A percentile compares a stretch with the other conserved stretches of the same genome.
These are phyloP conservation scores for Fusarium abutilonis DNA, from an alignment of 2,329 filamentous ascomycete species.

Conservation along the genomic window DNA sequence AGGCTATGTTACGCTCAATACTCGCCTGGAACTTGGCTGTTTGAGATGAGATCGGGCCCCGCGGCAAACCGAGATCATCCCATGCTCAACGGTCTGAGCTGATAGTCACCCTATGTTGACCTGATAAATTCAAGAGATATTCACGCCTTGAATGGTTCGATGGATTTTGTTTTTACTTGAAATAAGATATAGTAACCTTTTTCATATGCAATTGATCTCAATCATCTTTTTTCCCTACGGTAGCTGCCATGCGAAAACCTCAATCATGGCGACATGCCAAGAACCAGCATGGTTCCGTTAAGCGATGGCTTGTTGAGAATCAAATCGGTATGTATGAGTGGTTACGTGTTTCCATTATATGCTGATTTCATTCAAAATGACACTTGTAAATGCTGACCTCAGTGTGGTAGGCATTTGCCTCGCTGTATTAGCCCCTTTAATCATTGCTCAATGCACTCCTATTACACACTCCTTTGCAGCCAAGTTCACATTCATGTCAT, in stretches of 20 bases:
- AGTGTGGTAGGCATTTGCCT: constrained; percentile 74
- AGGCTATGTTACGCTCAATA: background rate
- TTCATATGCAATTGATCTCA: no score
- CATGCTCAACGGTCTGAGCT: background rate
- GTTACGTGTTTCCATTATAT: no score
- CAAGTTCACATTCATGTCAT: constrained; percentile 88
- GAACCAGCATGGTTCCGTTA: background rate
- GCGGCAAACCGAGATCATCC: constrained; percentile 5
- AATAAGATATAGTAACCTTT: no score
- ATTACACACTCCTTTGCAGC: constrained; percentile 78
- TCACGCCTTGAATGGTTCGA: background rate
- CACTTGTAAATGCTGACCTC: constrained; percentile 7
- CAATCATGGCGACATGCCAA: background rate
- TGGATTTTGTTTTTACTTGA: no score
- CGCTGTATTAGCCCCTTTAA: constrained; percentile 82
- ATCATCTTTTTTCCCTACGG: no score
- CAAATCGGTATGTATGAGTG: constrained; percentile 12
- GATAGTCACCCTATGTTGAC: constrained; percentile 9
- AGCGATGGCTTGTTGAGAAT: constrained; percentile 31
- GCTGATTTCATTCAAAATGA: no score
- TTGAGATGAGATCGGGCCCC: background rate
- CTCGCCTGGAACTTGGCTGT: constrained; percentile 1
- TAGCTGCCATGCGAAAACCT: background rate
- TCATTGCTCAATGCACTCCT: constrained; percentile 83
- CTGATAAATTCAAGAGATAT: background rate